Evolutionary conservation across 352 stramenopile species (phyloP).

Genomic region (Phytopythium aichiense): DNA sequence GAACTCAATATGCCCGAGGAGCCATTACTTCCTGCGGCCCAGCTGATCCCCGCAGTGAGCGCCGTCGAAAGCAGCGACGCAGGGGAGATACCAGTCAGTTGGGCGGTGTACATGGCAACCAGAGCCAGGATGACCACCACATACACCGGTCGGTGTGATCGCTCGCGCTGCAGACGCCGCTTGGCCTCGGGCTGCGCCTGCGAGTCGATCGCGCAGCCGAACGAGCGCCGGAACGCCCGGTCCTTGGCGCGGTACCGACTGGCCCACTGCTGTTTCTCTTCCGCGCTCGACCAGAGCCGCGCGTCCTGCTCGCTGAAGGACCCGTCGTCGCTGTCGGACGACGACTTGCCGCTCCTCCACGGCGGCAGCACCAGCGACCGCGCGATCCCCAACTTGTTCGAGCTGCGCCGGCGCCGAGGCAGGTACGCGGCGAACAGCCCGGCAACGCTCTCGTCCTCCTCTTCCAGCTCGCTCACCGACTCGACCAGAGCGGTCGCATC

Average conservation of each 20-base stretch:
- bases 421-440: slow-evolving; percentile 10
- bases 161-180: slow-evolving; percentile 15
- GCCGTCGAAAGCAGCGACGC: background rate
- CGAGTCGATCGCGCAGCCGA: slow-evolving; percentile 39
- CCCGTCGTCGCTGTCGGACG: slow-evolving; percentile 23
- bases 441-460: slow-evolving; percentile 11
- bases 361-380: slow-evolving; percentile 10
- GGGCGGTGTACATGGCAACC: background rate
- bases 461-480: slow-evolving; percentile 7
- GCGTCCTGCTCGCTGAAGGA: slow-evolving; percentile 27
- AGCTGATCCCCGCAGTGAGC: background rate
- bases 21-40: background rate
- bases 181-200: slow-evolving; percentile 23
- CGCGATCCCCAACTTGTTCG: slow-evolving; percentile 13
- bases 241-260: slow-evolving; percentile 21
- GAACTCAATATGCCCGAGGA: background rate
- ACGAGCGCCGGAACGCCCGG: slow-evolving; percentile 16
- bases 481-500: slow-evolving; percentile 13
- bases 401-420: slow-evolving; percentile 3
- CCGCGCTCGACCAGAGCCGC: slow-evolving; percentile 22
- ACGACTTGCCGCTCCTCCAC: slow-evolving; percentile 6
- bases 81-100: background rate
- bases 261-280: slow-evolving; percentile 31
- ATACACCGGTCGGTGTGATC: slow-evolving; percentile 18
- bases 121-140: slow-evolving; percentile 21